Evolutionary conservation across 192 early-diverging fungal species (phyloP).

Genomic region (Coemansia sp.): DNA sequence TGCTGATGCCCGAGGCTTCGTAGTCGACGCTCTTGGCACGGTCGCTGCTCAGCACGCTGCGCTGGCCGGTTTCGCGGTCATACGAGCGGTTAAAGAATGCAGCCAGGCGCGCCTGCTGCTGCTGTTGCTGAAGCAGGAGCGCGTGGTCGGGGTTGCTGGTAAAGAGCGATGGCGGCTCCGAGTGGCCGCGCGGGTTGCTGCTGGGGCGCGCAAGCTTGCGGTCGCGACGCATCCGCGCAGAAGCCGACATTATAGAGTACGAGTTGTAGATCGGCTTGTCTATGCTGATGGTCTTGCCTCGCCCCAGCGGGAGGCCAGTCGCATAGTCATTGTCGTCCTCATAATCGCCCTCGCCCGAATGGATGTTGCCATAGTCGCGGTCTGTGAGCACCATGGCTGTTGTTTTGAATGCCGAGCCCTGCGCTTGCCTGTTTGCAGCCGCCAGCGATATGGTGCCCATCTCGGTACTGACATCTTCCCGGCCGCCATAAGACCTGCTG

Average conservation of each 20-base stretch:
- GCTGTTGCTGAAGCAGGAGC: not conserved
- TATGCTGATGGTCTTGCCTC: not conserved
- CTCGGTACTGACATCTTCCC: constrained; percentile 1
- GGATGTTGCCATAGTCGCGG: constrained; percentile 11
- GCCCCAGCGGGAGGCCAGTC: not conserved
- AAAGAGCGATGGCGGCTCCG: constrained; percentile 4
- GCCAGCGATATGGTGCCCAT: constrained; percentile 23
- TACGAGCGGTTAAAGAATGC: constrained; percentile 7
- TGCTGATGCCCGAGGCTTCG: not conserved
- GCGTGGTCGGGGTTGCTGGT: not conserved
- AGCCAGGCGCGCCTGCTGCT: constrained; percentile 8
- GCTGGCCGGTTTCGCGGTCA: not conserved
- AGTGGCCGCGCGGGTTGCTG: not conserved
- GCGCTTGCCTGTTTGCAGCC: constrained; percentile 25
- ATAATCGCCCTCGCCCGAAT: not conserved
- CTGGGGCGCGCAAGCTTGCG: constrained; percentile 5
- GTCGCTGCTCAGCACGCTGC: not conserved
- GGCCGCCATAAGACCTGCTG: too few relatives aligned
- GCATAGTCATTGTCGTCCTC: not conserved
- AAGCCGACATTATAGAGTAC: constrained; percentile 4
- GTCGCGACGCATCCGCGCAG: constrained; percentile 5
- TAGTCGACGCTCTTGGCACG: not conserved
- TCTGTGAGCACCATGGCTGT: constrained; percentile 21
- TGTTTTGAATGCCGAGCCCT: constrained; percentile 32
- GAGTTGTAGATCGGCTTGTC: constrained; percentile 10